Conservation (phyloP, 177 flowering plant species). For the Telopea speciosissima region DNA sequence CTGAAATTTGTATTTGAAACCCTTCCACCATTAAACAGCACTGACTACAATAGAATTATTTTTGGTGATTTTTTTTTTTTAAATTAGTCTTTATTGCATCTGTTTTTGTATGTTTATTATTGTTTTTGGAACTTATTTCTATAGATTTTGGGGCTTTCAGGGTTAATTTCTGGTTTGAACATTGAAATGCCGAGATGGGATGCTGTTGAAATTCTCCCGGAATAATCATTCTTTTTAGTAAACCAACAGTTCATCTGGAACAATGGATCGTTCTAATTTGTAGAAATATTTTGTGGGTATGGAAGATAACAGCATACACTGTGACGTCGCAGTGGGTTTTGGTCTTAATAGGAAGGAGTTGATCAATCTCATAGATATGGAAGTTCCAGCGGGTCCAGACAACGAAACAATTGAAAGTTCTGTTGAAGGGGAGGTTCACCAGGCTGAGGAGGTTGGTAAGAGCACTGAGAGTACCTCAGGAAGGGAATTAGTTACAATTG, state of each 20-base stretch:
- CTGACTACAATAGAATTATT: too few species aligned
- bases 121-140: neutral
- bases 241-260: neutral
- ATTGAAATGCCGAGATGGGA: neutral
- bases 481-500: neutral
- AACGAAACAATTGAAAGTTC: neutral
- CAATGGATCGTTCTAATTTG: neutral
- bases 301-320: neutral
- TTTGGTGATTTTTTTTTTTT: too few species aligned
- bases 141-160: neutral
- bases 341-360: neutral
- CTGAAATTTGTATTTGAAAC: neutral
- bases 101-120: too few species aligned
- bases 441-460: neutral
- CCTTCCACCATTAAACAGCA: neutral
- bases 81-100: neutral
- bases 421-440: neutral
- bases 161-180: neutral
- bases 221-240: too few species aligned
- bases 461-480: neutral
- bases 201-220: neutral
- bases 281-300: neutral
- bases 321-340: neutral
- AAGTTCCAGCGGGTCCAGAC: neutral
- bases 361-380: neutral